Evolutionary conservation across 2,329 filamentous ascomycete species (phyloP), one percentile per base, ranked within the genome.

Genomic region (Xylariales sp.): DNA sequence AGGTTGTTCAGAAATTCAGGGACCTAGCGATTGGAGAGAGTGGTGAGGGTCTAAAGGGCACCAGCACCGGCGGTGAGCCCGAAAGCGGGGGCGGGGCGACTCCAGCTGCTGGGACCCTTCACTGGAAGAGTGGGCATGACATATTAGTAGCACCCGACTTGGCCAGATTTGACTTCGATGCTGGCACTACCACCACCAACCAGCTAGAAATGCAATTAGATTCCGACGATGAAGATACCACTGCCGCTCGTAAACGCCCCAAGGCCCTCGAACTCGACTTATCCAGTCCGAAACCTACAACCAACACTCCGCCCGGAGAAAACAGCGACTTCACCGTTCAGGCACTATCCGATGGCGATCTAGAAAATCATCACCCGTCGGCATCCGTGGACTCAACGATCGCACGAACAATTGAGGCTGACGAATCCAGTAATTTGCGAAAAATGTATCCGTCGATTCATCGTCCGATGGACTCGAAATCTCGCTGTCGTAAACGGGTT

Each of bases 1-100:
- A 78, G 62, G 84, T 88, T 48, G 84, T 83, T 46, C 83, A 84
- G 74, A 81, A 81, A 72, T 87, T 89, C 77, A 81, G 81, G 58
- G 83, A 85, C 64, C 81, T 88, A 58, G 82, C 80, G 14, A 77
- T 88, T 62, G 79, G 62, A 16, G 68, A 67, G 36, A 53, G 55
- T 43, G 43, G 56, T 52, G 68, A 70, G 58, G 59, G 41, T 54
- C 48, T 12, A 8, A 48, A 64, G 49, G 56, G 46, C 57, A 43
- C 39, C 50, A 58, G 32, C 48, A 18, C 41, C 61, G 66, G 59
- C 39, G 59, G 59, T 14, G 46, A 75, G 72, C 75, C 78, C 62
- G 73, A 66, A 75, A 73, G 80, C 76, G 84, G 83, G 80, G 83
- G 81, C 78, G 84, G 83, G 81, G 83, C 77, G 75, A 66, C 54